Percentiles rank a stretch among this genome's conserved stretches.
phyloP scores from a whole-genome alignment of 2,329 filamentous ascomycete genomes.

The Blastomyces gilchristii region DNA sequence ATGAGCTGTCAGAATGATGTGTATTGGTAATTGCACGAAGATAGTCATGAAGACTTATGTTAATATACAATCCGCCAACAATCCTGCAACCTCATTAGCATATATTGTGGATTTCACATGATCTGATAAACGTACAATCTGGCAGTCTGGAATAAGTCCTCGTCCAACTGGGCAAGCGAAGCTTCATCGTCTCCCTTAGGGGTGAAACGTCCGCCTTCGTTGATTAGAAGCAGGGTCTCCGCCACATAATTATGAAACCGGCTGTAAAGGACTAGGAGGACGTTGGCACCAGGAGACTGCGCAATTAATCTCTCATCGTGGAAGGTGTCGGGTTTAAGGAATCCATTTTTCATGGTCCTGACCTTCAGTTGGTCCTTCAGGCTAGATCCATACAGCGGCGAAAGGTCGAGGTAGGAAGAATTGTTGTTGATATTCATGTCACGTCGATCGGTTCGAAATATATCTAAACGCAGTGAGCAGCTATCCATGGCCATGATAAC shows the following conservation, averaged over 20 bases:
- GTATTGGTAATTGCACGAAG: slow-evolving; percentile 23
- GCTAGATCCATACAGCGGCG: slow-evolving; percentile 35
- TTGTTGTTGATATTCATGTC: slow-evolving; percentile 28
- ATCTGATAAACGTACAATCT: slow-evolving; percentile 18
- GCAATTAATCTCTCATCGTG: slow-evolving; percentile 23
- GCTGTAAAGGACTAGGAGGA: slow-evolving; percentile 27
- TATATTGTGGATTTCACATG: slow-evolving; percentile 2
- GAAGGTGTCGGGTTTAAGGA: slow-evolving; percentile 31
- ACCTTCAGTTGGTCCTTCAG: slow-evolving; percentile 25
- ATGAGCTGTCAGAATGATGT: slow-evolving; percentile 32
- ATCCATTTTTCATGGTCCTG: slow-evolving; percentile 27
- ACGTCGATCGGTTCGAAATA: slow-evolving; percentile 31
- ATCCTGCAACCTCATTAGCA: slow-evolving; percentile 15
- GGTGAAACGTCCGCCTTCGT: slow-evolving; percentile 31
- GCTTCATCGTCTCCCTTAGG: slow-evolving; percentile 19
- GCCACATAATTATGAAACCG: slow-evolving; percentile 32
- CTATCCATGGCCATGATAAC: not conserved
- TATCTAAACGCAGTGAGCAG: slow-evolving; percentile 19
- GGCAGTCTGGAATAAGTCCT: slow-evolving; percentile 28
- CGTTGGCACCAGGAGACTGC: slow-evolving; percentile 25
- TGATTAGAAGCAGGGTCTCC: slow-evolving; percentile 29
- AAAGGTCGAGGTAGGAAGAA: slow-evolving; percentile 40
- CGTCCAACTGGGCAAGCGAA: slow-evolving; percentile 26
- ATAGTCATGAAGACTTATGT: slow-evolving; percentile 27
- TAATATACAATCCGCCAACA: slow-evolving; percentile 22